Base-by-base conservation (phyloP, 805 yeast species). In the Cyberlindnera mississippiensis region DNA sequence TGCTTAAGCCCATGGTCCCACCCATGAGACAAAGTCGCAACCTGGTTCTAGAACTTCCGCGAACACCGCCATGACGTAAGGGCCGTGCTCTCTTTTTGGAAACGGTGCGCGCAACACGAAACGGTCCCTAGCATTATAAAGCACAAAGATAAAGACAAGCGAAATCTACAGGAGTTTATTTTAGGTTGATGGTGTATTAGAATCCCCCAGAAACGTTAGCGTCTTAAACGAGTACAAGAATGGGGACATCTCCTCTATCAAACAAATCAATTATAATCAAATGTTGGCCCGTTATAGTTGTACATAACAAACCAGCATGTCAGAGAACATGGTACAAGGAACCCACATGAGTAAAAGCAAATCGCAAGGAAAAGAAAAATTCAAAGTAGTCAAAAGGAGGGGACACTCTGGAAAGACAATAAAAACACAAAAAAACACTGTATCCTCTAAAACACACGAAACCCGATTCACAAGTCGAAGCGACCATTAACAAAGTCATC, bases 401-500 rank as follows among this genome's bases (percentile, higher is more conserved):
- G 9, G 24, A 9, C 24, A 20, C 24, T 6, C 24, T 20, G 16
- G 11, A 20, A 10, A 8, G 14, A 14, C 18, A 33, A 20, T 13
- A 10, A 22, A 33, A 33, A 10, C 19, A 20, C 35, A 33, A 6
- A 15, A 12, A 15, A 19, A 12, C 35, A 37, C 61, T 59, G 9
- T 20, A 20, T 6, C 24, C 24, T 20, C 24, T 20, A 20, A 9
- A 20, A 20, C 6, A 20, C 24, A 20, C 9, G 24, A 6, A 20
- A 20, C 14, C 29, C 6, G 29, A 6, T 10, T 27, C 29, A 87
- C 52, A 89, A 72, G 62, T 89, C 96, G 59, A 89, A 88, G 52
- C 87, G 84, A 18, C 96, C 96, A 60, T 85, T 87, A 38, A 87
- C 93, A 66, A 85, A 86, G 55, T 84, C 90, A 57, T 84, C 90